These are phyloP conservation scores for Aspergillus latus DNA, from an alignment of 2,329 filamentous ascomycete genomes.

Conservation along the genomic window DNA sequence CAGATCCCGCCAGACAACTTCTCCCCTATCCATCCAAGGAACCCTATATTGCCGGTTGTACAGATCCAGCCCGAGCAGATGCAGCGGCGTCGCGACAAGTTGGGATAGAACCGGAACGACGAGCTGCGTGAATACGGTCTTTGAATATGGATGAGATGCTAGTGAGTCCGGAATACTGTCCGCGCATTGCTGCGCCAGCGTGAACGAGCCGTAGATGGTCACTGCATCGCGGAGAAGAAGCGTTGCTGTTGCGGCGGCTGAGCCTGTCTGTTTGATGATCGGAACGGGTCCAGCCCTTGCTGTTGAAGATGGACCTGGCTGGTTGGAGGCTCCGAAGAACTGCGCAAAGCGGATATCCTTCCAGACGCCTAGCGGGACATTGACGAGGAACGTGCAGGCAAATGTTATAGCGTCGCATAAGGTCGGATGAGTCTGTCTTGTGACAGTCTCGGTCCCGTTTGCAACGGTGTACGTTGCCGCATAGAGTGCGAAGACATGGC, in stretches of 20 bases:
- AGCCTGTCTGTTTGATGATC: neutral
- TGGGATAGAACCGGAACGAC: slow-evolving; percentile 74
- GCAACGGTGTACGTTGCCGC: slow-evolving; percentile 82
- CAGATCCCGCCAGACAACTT: slow-evolving; percentile 71
- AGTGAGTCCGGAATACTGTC: slow-evolving; percentile 25
- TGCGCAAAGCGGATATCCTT: slow-evolving; percentile 54
- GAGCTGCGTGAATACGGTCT: slow-evolving; percentile 61
- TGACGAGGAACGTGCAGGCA: slow-evolving; percentile 53
- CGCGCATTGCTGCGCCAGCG: slow-evolving; percentile 26
- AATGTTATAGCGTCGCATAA: slow-evolving; percentile 43
- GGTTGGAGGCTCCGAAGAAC: slow-evolving; percentile 57
- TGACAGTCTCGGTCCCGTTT: slow-evolving; percentile 74
- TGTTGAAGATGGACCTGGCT: neutral
- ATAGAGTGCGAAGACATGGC: slow-evolving; percentile 60
- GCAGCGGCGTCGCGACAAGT: slow-evolving; percentile 74
- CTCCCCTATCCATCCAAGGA: slow-evolving; percentile 57
- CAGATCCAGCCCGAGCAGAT: slow-evolving; percentile 79
- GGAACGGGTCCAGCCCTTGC: neutral
- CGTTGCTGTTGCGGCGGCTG: slow-evolving; percentile 42
- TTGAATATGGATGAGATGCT: slow-evolving; percentile 23
- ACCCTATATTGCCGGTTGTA: slow-evolving; percentile 65
- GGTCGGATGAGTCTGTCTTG: slow-evolving; percentile 57
- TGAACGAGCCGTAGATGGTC: slow-evolving; percentile 66
- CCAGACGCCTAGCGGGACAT: slow-evolving; percentile 32
- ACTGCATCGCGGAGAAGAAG: slow-evolving; percentile 78